A percentile compares a stretch with the other conserved stretches of the same genome.
These are phyloP conservation scores for Phytophthora quininea DNA, from an alignment of 352 stramenopile genomes.

Conservation along the genomic window DNA sequence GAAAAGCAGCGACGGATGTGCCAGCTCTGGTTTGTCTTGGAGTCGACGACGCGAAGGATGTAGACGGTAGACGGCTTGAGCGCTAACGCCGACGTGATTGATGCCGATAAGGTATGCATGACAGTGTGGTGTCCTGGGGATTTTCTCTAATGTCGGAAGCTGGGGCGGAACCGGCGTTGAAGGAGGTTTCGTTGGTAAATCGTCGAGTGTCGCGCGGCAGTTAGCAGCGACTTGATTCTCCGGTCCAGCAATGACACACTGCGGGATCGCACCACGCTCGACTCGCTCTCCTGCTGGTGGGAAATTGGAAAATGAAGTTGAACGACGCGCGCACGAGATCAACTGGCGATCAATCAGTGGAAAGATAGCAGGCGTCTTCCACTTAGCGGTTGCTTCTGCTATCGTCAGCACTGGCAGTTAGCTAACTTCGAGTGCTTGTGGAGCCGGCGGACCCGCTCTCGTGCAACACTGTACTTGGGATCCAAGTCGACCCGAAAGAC, in stretches of 20 bases:
- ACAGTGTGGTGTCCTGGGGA: conserved; percentile 24
- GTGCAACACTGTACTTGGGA: background rate
- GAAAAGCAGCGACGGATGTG: conserved; percentile 75
- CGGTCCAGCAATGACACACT: conserved; percentile 10
- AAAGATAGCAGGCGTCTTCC: conserved; percentile 15
- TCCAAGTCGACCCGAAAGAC: background rate
- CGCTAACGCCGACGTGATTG: conserved; percentile 68
- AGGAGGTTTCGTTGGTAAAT: conserved; percentile 21
- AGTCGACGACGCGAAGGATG: conserved; percentile 67
- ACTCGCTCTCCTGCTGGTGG: conserved; percentile 12
- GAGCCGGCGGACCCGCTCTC: background rate
- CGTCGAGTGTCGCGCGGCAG: conserved; percentile 13
- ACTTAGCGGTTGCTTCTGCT: conserved; percentile 13
- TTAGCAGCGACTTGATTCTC: conserved; percentile 31
- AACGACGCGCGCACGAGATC: conserved; percentile 12
- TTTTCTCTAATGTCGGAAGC: conserved; percentile 25
- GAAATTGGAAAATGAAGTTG: conserved; percentile 27
- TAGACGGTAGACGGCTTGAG: conserved; percentile 82
- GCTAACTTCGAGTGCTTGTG: background rate
- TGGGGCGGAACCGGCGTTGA: background rate
- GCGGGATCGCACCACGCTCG: background rate
- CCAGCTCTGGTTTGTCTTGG: conserved; percentile 49
- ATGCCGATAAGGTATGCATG: conserved; percentile 55
- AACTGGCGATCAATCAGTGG: conserved; percentile 25
- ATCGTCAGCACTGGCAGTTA: conserved; percentile 9